Percentiles rank a stretch among this genome's conserved stretches.
These are phyloP conservation scores for Paramecium caudatum DNA, from an alignment of 73 alveolate genomes.

Conservation along the genomic window DNA sequence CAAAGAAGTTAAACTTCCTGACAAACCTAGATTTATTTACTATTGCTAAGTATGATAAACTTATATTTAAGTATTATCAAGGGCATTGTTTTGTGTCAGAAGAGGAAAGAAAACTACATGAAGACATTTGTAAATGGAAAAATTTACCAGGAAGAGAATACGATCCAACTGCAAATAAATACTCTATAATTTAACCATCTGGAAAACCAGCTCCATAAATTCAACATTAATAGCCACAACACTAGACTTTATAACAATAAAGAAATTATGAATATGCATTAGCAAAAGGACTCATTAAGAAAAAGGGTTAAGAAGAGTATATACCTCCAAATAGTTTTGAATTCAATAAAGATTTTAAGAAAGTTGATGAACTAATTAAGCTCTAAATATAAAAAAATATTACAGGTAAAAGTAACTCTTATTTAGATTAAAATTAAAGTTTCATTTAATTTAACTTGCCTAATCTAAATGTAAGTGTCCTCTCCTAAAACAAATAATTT, in stretches of 20 bases:
- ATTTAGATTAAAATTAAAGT: neutral
- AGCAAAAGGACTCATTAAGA: slow-evolving; percentile 25
- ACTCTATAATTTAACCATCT: slow-evolving; percentile 19
- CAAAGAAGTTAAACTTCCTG: slow-evolving; percentile 40
- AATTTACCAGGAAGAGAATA: neutral
- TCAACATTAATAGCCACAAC: neutral
- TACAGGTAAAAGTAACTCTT: neutral
- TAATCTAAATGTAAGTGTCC: neutral
- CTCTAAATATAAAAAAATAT: slow-evolving; percentile 27
- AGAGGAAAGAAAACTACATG: slow-evolving; percentile 55
- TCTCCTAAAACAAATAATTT: neutral
- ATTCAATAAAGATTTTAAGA: slow-evolving; percentile 45
- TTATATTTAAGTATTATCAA: neutral
- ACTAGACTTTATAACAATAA: neutral
- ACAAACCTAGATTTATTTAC: slow-evolving; percentile 6
- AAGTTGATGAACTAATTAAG: slow-evolving; percentile 26
- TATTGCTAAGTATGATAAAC: slow-evolving; percentile 4
- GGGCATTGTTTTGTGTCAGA: slow-evolving; percentile 13
- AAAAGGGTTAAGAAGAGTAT: neutral
- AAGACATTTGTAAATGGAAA: neutral
- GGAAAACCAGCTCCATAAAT: neutral
- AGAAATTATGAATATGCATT: slow-evolving; percentile 44
- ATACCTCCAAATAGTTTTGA: neutral
- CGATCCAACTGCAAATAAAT: slow-evolving; percentile 48
- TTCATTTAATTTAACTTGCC: neutral